These are phyloP conservation scores for Cyberlindnera xishuangbannaensis DNA, from an alignment of 805 yeast genomes.

Conservation along the genomic window DNA sequence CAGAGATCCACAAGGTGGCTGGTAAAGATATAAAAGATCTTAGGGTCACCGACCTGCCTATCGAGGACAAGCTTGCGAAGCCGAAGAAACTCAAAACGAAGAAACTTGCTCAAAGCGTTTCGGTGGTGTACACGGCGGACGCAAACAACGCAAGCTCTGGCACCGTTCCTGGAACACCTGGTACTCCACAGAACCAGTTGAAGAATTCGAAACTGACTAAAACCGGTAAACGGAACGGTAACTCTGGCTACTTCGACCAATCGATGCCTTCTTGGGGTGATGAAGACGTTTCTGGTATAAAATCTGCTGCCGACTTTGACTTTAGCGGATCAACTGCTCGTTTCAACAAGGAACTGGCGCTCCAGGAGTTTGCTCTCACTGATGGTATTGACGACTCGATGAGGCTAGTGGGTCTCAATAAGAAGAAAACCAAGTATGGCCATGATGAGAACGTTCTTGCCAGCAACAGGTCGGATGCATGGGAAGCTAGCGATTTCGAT, in stretches of 20 bases:
- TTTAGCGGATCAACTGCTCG: slow-evolving; percentile 74
- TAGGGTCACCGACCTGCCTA: slow-evolving; percentile 51
- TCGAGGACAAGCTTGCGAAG: slow-evolving; percentile 20
- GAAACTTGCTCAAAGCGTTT: slow-evolving; percentile 6
- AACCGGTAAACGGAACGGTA: slow-evolving; percentile 9
- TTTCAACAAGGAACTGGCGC: slow-evolving; percentile 76
- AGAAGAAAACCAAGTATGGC: slow-evolving; percentile 47
- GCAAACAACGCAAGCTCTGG: too few relatives aligned
- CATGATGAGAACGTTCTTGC: slow-evolving; percentile 64
- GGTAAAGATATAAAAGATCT: slow-evolving; percentile 45
- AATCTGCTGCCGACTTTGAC: slow-evolving; percentile 65
- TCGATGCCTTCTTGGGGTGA: slow-evolving; percentile 46
- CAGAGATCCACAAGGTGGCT: slow-evolving; percentile 20
- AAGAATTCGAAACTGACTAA: slow-evolving; percentile 6
- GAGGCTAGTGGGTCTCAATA: slow-evolving; percentile 74
- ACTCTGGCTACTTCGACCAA: slow-evolving; percentile 1
- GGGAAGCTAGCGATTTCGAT: slow-evolving; percentile 11
- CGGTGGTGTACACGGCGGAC: slow-evolving; percentile 6
- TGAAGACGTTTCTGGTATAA: slow-evolving; percentile 39
- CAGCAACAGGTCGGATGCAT: slow-evolving; percentile 11
- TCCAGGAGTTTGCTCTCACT: slow-evolving; percentile 62
- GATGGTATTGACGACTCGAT: slow-evolving; percentile 57
- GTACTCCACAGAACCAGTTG: slow-evolving; percentile 7
- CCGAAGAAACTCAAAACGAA: slow-evolving; percentile 10
- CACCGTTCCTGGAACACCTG: slow-evolving; percentile 6